Evolutionary conservation across 257 asterid species (phyloP), one percentile per base, ranked within the genome.

Genomic region (Leonotis leonurus): DNA sequence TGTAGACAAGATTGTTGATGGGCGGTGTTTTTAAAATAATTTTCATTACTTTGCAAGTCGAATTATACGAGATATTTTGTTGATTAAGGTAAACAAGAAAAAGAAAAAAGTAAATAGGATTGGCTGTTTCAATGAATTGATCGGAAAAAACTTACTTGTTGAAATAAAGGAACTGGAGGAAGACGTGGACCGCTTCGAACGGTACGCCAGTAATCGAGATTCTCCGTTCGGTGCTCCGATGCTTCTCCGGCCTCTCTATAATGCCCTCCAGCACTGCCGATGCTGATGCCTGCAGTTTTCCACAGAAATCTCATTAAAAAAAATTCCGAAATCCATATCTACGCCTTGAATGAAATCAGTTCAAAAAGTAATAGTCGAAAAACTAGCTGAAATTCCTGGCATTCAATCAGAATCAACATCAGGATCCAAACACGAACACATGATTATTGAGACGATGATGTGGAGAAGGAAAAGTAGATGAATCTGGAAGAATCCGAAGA

Each of bases 241-340:
- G 77, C 79, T 85, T 84, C 25, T 64, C 69, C 64, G 87, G 85
- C 81, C 78, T 68, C 74, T 82, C 90, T 14, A 88, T 67, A 8
- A 91, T 76, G 73, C 71, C 84, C 75, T 91, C 98, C 78, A 91
- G 73, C 56, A 91, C 95, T 62, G 94, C 78, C 57, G 98, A 85
- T 8, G 88, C 90, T 3, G 94, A 71, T 11, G 88, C 96, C 98
- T 91, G 71, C 60, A 53, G 5, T 2, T 27, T 27, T 27, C n/a
- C 29, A 39, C 29, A 37, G 13, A 61, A 8, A 12, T 1, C 20
- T 30, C 18, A 43, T 33, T 29, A 36, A 41, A 33, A 24, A 39
- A 1, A 14, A 3, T n/a, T n/a, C 29, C 33, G 4, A 12, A 49
- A 33, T n/a, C 1, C 12, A 12, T 3, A 18, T 11, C 8, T 35